A percentile compares a stretch with the other conserved stretches of the same genome.
These are phyloP conservation scores for Chloromonas sp. DNA, from an alignment of 163 green algal species.

Conservation along the genomic window DNA sequence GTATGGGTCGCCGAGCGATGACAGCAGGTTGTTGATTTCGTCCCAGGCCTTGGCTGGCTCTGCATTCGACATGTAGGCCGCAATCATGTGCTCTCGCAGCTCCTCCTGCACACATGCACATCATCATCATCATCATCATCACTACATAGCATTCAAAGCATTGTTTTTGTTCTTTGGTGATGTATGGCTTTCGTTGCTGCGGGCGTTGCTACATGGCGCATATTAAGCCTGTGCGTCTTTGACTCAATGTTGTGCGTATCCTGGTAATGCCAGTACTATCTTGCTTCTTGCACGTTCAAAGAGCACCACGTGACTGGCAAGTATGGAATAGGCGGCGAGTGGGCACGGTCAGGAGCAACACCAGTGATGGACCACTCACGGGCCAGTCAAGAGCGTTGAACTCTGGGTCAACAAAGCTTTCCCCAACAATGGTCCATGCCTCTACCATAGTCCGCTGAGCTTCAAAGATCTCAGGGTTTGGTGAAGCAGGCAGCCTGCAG, in stretches of 20 bases:
- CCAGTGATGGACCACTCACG: not conserved
- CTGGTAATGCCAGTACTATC: slow-evolving; percentile 2
- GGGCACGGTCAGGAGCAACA: not conserved
- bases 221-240: too few relatives aligned
- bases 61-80: slow-evolving; percentile 26
- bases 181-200: too few relatives aligned
- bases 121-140: not conserved
- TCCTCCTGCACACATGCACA: slow-evolving; percentile 10
- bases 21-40: slow-evolving; percentile 68
- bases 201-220: not conserved
- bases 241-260: not conserved
- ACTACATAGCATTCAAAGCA: too few relatives aligned
- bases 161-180: too few relatives aligned
- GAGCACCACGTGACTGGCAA: not conserved
- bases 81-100: slow-evolving; percentile 44
- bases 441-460: slow-evolving; percentile 76
- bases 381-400: slow-evolving; percentile 66
- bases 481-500: slow-evolving; percentile 60
- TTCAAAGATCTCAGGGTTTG: slow-evolving; percentile 55
- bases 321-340: not conserved
- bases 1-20: slow-evolving; percentile 82
- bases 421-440: slow-evolving; percentile 79
- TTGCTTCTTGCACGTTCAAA: not conserved
- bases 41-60: slow-evolving; percentile 30
- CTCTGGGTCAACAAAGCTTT: slow-evolving; percentile 64